A percentile compares a stretch with the other conserved stretches of the same genome.
phyloP scores from a whole-genome alignment of 768 basidiomycete species.

The Suillus subalutaceus region DNA sequence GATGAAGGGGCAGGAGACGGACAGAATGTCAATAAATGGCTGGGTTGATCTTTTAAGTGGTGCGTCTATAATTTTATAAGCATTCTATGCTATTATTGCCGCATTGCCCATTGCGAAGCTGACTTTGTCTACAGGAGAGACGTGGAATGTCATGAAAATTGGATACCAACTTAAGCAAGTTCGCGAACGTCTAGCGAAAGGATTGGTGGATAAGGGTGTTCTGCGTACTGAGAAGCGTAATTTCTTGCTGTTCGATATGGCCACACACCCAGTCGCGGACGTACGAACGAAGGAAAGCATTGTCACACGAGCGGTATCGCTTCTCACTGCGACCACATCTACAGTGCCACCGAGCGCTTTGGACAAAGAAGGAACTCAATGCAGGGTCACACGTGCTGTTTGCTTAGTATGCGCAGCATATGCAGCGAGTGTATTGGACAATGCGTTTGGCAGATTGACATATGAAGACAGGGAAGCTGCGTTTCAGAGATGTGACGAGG shows the following conservation, averaged over 20 bases:
- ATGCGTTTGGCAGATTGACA: conserved; percentile 83
- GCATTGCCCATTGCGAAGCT: conserved; percentile 7
- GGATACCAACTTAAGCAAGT: conserved; percentile 99
- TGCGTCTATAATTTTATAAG: conserved; percentile 41
- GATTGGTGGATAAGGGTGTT: conserved; percentile 97
- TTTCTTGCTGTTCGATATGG: conserved; percentile 99
- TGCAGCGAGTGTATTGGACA: conserved; percentile 93
- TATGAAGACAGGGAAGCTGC: conserved; percentile 95
- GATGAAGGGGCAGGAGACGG: conserved; percentile 79
- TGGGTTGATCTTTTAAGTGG: conserved; percentile 97
- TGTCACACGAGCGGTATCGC: conserved; percentile 70
- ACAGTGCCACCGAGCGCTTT: conserved; percentile 78
- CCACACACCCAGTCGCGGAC: conserved; percentile 96
- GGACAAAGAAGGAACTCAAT: conserved; percentile 77
- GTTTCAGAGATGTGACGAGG: conserved; percentile 91
- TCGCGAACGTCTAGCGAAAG: conserved; percentile 94
- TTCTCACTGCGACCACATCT: conserved; percentile 83
- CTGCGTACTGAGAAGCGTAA: conserved; percentile 99
- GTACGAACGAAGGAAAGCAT: conserved; percentile 87
- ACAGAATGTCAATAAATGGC: conserved; percentile 68
- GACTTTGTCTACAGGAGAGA: conserved; percentile 71
- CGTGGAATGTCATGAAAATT: conserved; percentile 99
- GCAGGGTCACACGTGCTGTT: conserved; percentile 78
- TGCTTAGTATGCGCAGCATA: conserved; percentile 90
- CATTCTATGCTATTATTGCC: background rate